These are phyloP conservation scores for Nothophytophthora sp. DNA, from an alignment of 352 stramenopile genomes.

Conservation along the genomic window DNA sequence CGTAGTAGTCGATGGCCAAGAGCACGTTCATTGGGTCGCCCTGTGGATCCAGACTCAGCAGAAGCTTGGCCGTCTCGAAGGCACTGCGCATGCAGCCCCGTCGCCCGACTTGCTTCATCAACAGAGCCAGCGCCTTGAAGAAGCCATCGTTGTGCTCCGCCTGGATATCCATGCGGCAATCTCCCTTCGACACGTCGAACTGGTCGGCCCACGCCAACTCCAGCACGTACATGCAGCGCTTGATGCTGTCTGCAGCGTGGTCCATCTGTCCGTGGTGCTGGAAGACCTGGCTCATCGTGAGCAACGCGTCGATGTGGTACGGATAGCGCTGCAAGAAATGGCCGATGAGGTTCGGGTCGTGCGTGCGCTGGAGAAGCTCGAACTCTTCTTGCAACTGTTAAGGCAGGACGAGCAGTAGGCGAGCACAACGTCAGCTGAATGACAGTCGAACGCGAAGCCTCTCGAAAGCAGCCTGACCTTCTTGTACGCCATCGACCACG, in stretches of 20 bases:
- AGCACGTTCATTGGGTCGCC: constrained; percentile 84
- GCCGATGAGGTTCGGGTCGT: constrained; percentile 82
- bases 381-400: constrained; percentile 79
- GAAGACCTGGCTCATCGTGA: constrained; percentile 89
- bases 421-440: neutral
- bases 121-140: constrained; percentile 74
- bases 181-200: constrained; percentile 80
- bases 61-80: constrained; percentile 78
- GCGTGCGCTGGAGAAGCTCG: constrained; percentile 74
- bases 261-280: constrained; percentile 90
- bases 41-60: constrained; percentile 73
- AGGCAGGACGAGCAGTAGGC: neutral
- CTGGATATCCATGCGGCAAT: constrained; percentile 82
- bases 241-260: constrained; percentile 82
- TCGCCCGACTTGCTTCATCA: constrained; percentile 85
- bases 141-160: constrained; percentile 79
- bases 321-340: constrained; percentile 84
- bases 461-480: constrained; percentile 41
- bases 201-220: constrained; percentile 84
- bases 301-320: constrained; percentile 83
- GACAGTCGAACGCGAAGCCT: neutral
- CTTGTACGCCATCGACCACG: constrained; percentile 88
- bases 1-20: constrained; percentile 85
- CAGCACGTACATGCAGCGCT: constrained; percentile 83
- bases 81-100: constrained; percentile 84